Evolutionary conservation across 768 basidiomycete species (phyloP).

Genomic region (Leccinum fibrillosum): DNA sequence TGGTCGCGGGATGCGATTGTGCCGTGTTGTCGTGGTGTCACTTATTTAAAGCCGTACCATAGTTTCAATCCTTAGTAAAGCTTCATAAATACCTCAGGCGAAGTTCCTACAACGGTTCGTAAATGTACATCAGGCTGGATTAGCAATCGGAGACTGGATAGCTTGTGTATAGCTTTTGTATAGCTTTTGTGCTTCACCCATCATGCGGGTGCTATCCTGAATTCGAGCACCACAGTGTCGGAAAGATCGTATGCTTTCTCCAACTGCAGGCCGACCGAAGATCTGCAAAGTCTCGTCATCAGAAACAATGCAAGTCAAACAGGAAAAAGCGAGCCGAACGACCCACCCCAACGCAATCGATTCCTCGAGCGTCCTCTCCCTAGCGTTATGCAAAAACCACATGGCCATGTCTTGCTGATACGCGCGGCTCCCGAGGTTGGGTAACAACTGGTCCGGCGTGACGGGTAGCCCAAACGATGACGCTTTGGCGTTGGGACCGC

Average conservation of each 20-base stretch:
- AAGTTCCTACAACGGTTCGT: neutral
- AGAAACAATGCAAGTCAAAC: neutral
- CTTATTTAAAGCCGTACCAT: neutral
- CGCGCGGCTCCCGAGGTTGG: conserved; percentile 43
- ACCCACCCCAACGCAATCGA: neutral
- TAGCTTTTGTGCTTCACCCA: neutral
- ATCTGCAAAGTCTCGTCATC: neutral
- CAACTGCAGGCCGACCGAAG: neutral
- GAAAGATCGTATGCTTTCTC: neutral
- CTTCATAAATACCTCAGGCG: neutral
- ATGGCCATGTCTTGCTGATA: conserved; percentile 47
- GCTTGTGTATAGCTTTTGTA: neutral
- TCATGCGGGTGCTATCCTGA: neutral
- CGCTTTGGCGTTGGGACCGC: conserved; percentile 1
- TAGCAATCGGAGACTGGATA: neutral
- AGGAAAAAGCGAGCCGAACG: neutral
- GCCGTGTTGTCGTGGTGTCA: neutral
- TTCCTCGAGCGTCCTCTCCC: conserved; percentile 37
- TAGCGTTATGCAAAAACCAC: conserved; percentile 41
- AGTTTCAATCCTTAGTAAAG: neutral
- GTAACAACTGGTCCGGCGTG: conserved; percentile 44
- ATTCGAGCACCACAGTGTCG: neutral
- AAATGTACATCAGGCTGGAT: neutral
- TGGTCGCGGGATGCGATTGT: neutral
- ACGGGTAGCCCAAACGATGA: conserved; percentile 10